Base-by-base conservation (phyloP, 2,329 filamentous ascomycete species). In the Penicillium sp. region DNA sequence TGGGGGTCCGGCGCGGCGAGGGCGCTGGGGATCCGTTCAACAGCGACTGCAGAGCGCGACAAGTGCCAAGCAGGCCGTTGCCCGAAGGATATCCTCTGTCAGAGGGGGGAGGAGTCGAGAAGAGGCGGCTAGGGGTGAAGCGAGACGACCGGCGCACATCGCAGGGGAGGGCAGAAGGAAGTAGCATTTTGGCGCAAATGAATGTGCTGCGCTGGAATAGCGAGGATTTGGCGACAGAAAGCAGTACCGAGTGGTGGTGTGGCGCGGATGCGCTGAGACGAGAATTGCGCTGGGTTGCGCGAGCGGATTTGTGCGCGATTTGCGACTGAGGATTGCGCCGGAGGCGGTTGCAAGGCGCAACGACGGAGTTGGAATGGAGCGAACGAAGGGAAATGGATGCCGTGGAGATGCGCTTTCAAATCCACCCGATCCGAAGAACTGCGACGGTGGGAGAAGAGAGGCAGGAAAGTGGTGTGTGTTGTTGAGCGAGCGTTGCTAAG, bases 381-480 rank as follows among this genome's bases (percentile, higher is more conserved):
- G 51, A 62, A 56, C 17, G 41, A 45, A 44, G 35, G 36, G 14
- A 54, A 10, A 3, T 17, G 15, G 14, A 38, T 33, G 18, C 27
- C 4, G 27, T 31, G 19, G 18, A 26, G 16, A 42, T 49, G 60
- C 61, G 60, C 54, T 57, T 57, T 39, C 4, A 38, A 31, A 36
- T 47, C 16, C 41, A 41, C 48, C 29, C 14, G 21, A 25, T 50
- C 57, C 55, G 56, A 48, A 47, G 33, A 15, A 43, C 55, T 56
- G 56, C 59, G 52, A 80, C 1, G 14, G 39, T 84, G 83, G 36
- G 84, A 73, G 31, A 77, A 77, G 20, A 72, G 67, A 7, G 79
- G 76, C 39, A 86, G 69, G 20, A 83, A 73, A 4, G 69, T 25
- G 66, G 57, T 77, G 30, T 43, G 37, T 43, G 48, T 49, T 33